Evolutionary conservation across 2,329 filamentous ascomycete genomes (phyloP).

Genomic region (Penicillium corylophilum): DNA sequence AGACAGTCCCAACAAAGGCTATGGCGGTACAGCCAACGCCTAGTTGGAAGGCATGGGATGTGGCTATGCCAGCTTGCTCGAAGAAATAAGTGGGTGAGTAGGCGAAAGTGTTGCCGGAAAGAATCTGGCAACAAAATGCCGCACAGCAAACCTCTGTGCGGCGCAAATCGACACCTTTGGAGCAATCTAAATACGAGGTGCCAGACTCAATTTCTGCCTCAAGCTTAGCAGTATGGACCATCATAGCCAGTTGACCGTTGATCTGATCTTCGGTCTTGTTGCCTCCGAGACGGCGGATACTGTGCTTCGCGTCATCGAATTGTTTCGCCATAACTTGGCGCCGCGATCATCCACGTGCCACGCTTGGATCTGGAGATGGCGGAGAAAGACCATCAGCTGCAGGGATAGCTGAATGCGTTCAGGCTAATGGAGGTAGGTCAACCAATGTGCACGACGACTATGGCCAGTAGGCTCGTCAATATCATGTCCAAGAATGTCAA

Average conservation of each 20-base stretch:
- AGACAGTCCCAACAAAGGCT: conserved; percentile 51
- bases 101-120: conserved; percentile 36
- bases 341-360: conserved; percentile 3
- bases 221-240: conserved; percentile 39
- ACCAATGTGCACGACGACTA: neutral
- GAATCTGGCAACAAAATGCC: conserved; percentile 38
- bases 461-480: conserved; percentile 4
- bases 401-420: conserved; percentile 3
- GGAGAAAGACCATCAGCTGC: conserved; percentile 6
- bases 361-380: conserved; percentile 3
- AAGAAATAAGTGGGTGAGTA: conserved; percentile 43
- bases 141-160: conserved; percentile 45
- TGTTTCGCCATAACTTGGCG: neutral
- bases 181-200: conserved; percentile 33
- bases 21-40: conserved; percentile 53
- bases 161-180: conserved; percentile 34
- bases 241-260: conserved; percentile 33
- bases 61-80: conserved; percentile 40
- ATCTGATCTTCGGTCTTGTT: conserved; percentile 25
- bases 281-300: conserved; percentile 19
- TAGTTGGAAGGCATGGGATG: conserved; percentile 35
- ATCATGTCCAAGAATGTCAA: conserved; percentile 7
- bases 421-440: conserved; percentile 7
- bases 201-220: conserved; percentile 31
- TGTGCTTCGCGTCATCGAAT: conserved; percentile 17